Conservation (phyloP, 352 stramenopile genomes). For the Pythium phragmitis region DNA sequence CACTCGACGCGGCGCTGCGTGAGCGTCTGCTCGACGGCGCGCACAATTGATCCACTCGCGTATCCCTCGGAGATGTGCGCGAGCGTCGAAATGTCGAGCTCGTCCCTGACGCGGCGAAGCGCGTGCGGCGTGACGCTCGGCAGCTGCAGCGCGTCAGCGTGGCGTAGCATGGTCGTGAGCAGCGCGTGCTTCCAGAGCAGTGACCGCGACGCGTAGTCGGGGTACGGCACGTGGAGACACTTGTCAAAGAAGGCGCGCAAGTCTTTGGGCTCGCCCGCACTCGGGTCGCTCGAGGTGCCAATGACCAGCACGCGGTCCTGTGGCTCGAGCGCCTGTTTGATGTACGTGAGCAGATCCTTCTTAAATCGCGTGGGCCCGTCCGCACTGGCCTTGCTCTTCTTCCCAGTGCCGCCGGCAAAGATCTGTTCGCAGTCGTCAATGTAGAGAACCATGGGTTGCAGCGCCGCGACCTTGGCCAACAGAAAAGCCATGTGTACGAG, state of each 20-base stretch:
- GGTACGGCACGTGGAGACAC: slow-evolving; percentile 91
- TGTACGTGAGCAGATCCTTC: slow-evolving; percentile 92
- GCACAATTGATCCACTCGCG: slow-evolving; percentile 81
- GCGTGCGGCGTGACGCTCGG: background rate
- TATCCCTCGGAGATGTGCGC: slow-evolving; percentile 92
- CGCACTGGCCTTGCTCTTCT: slow-evolving; percentile 80
- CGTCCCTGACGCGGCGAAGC: slow-evolving; percentile 35
- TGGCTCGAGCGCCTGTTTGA: slow-evolving; percentile 86
- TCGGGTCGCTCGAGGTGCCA: slow-evolving; percentile 84
- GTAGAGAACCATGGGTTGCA: slow-evolving; percentile 93
- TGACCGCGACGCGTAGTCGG: slow-evolving; percentile 89
- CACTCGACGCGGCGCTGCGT: slow-evolving; percentile 75
- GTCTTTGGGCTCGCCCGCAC: slow-evolving; percentile 82
- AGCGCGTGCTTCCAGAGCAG: slow-evolving; percentile 89
- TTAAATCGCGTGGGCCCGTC: slow-evolving; percentile 88
- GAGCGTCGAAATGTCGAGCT: slow-evolving; percentile 87
- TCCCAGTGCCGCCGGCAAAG: slow-evolving; percentile 66
- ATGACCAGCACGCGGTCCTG: slow-evolving; percentile 92
- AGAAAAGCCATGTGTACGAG: slow-evolving; percentile 94
- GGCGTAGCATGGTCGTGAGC: slow-evolving; percentile 40
- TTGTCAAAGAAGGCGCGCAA: slow-evolving; percentile 92
- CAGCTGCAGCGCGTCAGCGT: slow-evolving; percentile 34
- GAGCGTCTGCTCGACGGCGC: slow-evolving; percentile 72
- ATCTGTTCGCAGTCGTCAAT: slow-evolving; percentile 93
- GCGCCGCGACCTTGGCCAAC: slow-evolving; percentile 80